Evolutionary conservation across 2,329 filamentous ascomycete genomes (phyloP), one percentile per base, ranked within the genome.

Genomic region (Epichloe festucae): DNA sequence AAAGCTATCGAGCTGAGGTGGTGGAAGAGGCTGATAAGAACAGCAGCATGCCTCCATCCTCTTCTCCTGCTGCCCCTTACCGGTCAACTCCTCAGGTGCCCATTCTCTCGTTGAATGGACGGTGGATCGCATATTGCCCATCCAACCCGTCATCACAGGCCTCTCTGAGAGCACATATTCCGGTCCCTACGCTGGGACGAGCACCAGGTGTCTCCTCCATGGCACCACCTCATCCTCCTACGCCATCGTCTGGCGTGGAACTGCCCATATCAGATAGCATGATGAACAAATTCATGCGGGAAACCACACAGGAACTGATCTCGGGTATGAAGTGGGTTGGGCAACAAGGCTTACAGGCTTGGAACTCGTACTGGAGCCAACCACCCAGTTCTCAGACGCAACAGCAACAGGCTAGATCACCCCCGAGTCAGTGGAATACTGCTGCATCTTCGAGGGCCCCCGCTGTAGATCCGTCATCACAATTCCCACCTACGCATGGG

Each of bases 291-390:
- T 77, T 90, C 50, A 85, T 88, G 68, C 80, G 87, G 55, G 85
- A 88, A 63, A 84, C 86, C 2, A 87, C 87, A 0, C 87, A 91
- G 61, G 85, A 88, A 60, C 71, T 88, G 42, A 85, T 89, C 43
- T 81, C 85, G 53, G 81, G 83, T 19, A 85, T 82, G 27, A 84
- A 79, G 57, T 89, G 85, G 82, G 79, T 88, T 51, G 82, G 85
- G 3, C 85, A 89, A 61, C 85, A 89, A 62, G 81, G 87, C 21
- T 74, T 82, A 61, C 83, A 88, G 62, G 83, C 84, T 10, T 88
- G 86, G 78, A 89, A 88, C 61, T 84, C 77, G 60, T 91, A 93
- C 68, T 89, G 86, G 79, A 88, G 85, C 61, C 74, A 78, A 62
- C 64, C 72, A 53, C 57, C 71, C 46, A 65, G 60, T 51, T 62